Evolutionary conservation across 2,329 filamentous ascomycete genomes (phyloP).

Genomic region (Emergomyces africanus): DNA sequence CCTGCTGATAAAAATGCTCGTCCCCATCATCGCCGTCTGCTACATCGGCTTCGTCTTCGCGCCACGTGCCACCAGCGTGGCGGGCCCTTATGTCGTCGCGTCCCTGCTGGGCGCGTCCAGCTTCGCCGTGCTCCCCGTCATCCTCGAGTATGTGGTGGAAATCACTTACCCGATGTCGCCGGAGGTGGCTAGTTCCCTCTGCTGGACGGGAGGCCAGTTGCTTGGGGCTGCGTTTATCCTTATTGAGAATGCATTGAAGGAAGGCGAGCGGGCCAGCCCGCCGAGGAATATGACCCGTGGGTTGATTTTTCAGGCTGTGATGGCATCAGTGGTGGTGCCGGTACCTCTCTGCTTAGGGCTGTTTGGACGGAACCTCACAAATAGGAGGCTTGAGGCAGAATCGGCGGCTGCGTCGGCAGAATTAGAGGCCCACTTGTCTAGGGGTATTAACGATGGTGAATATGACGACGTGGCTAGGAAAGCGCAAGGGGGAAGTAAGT

Average conservation of each 20-base stretch:
- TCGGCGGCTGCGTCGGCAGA: neutral
- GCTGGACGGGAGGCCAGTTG: constrained; percentile 78
- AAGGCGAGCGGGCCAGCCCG: constrained; percentile 39
- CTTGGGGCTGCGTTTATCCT: constrained; percentile 77
- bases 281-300: constrained; percentile 61
- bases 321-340: constrained; percentile 53
- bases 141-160: constrained; percentile 76
- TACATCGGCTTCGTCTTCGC: constrained; percentile 79
- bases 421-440: neutral
- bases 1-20: constrained; percentile 55
- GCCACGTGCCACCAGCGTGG: constrained; percentile 41
- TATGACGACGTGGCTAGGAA: neutral
- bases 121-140: constrained; percentile 72
- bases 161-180: constrained; percentile 77
- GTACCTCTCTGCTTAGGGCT: constrained; percentile 56
- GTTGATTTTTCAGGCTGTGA: constrained; percentile 65
- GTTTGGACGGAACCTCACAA: constrained; percentile 45
- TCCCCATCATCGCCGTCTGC: constrained; percentile 58
- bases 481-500: neutral
- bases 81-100: constrained; percentile 58
- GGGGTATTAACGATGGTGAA: neutral
- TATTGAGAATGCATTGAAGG: constrained; percentile 59
- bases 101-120: constrained; percentile 64
- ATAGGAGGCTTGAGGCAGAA: constrained; percentile 30
- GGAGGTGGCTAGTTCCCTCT: constrained; percentile 69